Evolutionary conservation across 108 stramenopile species (phyloP).

Genomic region (Tribonema minus): DNA sequence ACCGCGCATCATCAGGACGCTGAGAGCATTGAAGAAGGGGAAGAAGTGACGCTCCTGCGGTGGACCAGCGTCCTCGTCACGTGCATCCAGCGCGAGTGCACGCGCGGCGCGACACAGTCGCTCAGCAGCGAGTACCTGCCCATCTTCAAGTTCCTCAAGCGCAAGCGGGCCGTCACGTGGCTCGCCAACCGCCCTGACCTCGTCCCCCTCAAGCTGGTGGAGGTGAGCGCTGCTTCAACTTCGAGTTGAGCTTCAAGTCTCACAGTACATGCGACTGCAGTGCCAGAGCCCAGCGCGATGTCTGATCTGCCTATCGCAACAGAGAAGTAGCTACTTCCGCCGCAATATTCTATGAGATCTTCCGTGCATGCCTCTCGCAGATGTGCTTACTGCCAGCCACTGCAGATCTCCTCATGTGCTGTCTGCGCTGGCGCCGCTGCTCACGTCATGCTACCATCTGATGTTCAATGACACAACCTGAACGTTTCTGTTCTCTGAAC

Average conservation of each 20-base stretch:
- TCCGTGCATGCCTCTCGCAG: too few species aligned
- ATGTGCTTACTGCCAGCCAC: not conserved
- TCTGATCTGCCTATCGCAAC: not conserved
- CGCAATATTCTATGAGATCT: not conserved
- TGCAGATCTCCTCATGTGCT: too few species aligned
- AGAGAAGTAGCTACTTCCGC: not conserved
- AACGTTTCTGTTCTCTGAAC: too few species aligned
- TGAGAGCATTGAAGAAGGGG: not conserved
- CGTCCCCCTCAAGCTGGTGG: slow-evolving; percentile 2
- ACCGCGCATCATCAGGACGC: too few species aligned
- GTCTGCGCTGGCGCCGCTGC: too few species aligned
- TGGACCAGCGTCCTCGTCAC: slow-evolving; percentile 3
- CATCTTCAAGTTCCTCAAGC: slow-evolving; percentile 2
- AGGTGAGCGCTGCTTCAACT: not conserved
- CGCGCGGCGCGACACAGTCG: not conserved
- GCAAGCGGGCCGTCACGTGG: slow-evolving; percentile 5
- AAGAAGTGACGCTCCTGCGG: slow-evolving; percentile 2
- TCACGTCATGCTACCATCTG: too few species aligned
- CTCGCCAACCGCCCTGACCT: not conserved
- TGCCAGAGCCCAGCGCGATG: not conserved
- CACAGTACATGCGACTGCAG: not conserved
- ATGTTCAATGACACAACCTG: too few species aligned
- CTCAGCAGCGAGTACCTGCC: slow-evolving; percentile 4
- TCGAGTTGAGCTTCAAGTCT: not conserved
- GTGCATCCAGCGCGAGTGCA: too few species aligned